Evolutionary conservation across 2,329 filamentous ascomycete species (phyloP).

Genomic region (Boeremia lycopersici): DNA sequence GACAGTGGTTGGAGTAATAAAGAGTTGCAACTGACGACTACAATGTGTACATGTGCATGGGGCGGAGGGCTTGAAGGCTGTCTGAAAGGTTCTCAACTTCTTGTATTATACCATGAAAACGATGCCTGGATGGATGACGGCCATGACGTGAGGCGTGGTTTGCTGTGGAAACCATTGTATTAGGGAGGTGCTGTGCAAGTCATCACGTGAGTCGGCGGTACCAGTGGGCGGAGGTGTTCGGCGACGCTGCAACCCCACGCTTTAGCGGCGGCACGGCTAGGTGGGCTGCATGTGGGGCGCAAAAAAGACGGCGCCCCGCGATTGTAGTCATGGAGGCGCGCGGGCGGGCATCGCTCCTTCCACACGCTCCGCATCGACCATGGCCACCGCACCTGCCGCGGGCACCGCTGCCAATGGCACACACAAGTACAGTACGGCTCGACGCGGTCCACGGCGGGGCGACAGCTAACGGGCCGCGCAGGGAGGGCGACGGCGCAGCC

Average conservation of each 20-base stretch:
- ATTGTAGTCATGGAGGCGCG: constrained; percentile 20
- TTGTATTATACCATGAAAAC: constrained; percentile 15
- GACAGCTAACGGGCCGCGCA: constrained; percentile 18
- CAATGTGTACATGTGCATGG: not conserved
- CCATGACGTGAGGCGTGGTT: not conserved
- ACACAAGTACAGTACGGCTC: constrained; percentile 31
- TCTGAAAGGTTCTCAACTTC: constrained; percentile 7
- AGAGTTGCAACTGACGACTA: not conserved
- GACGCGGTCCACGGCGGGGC: not conserved
- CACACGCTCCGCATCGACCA: constrained; percentile 16
- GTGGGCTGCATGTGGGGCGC: constrained; percentile 25
- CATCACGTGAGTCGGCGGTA: too few relatives aligned
- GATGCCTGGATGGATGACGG: not conserved
- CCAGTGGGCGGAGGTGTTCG: too few relatives aligned
- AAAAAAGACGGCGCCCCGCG: constrained; percentile 35
- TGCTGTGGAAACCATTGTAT: too few relatives aligned
- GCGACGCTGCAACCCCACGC: constrained; percentile 31
- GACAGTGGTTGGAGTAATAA: not conserved
- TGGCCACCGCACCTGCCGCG: constrained; percentile 25
- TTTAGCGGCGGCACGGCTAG: constrained; percentile 29
- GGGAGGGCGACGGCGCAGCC: constrained; percentile 64
- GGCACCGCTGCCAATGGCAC: constrained; percentile 27
- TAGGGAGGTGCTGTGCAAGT: too few relatives aligned
- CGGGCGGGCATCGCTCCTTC: constrained; percentile 12
- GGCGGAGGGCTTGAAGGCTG: not conserved